Conservation (phyloP, 164 flowering plant genomes). For the Stephania yunnanensis region DNA sequence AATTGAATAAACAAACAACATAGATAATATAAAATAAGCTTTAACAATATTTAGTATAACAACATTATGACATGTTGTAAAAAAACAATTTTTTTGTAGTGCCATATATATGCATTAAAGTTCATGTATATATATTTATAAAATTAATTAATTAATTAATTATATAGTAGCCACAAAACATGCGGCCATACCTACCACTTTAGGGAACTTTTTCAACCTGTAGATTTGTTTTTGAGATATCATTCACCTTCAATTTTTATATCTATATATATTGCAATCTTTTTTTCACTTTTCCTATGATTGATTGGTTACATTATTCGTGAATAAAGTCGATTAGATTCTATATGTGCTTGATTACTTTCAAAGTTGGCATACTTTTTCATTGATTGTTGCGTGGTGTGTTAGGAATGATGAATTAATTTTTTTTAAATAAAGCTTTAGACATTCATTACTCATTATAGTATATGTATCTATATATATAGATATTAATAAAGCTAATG, state of each 20-base stretch:
- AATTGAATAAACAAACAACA: too few species aligned
- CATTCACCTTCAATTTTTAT: neutral
- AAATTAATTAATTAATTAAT: neutral
- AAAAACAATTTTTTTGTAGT: too few species aligned
- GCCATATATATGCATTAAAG: neutral
- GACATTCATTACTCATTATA: too few species aligned
- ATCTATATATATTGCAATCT: neutral
- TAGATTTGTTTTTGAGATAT: slow-evolving; percentile 3
- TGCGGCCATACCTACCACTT: neutral
- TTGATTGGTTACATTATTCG: slow-evolving; percentile 3
- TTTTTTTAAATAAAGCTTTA: neutral
- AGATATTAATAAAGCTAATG: neutral
- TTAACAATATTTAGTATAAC: too few species aligned
- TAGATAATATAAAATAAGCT: too few species aligned
- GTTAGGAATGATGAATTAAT: neutral
- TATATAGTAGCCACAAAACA: slow-evolving; percentile 1
- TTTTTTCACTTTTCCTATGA: neutral
- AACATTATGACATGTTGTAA: too few species aligned
- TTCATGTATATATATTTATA: too few species aligned
- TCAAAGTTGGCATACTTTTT: neutral
- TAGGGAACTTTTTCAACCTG: neutral
- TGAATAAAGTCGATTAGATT: neutral
- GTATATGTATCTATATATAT: too few species aligned
- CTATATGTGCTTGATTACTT: neutral
- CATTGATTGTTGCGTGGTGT: neutral